phyloP scores from a whole-genome alignment of 305 asterid genomes.

The Ilex paraguariensis region DNA sequence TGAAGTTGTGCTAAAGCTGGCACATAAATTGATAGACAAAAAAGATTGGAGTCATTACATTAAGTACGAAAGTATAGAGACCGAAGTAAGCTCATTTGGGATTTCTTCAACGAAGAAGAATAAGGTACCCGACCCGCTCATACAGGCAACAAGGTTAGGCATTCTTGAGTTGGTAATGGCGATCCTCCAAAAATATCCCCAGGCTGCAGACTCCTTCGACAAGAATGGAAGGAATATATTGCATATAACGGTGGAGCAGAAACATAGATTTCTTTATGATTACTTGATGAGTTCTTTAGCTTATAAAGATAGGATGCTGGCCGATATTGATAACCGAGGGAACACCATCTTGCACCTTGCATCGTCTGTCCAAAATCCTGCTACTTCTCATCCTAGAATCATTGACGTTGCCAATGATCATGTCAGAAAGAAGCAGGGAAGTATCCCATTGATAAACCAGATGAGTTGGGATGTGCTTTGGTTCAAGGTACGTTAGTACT shows the following conservation, averaged over 20 bases:
- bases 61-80: no score
- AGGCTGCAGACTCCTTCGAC: slow-evolving; percentile 9
- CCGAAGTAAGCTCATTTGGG: not conserved
- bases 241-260: slow-evolving; percentile 11
- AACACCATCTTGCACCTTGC: slow-evolving; percentile 15
- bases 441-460: not conserved
- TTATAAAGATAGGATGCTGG: slow-evolving; percentile 6
- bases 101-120: not conserved
- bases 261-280: slow-evolving; percentile 8
- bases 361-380: not conserved
- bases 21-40: slow-evolving; percentile 6
- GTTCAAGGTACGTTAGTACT: slow-evolving; percentile 1
- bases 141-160: slow-evolving; percentile 5
- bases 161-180: slow-evolving; percentile 9
- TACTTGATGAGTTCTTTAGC: slow-evolving; percentile 4
- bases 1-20: slow-evolving; percentile 4
- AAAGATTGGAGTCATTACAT: slow-evolving; percentile 3
- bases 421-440: not conserved
- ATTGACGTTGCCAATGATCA: not conserved
- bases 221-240: slow-evolving; percentile 8
- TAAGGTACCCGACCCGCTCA: not conserved
- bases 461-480: slow-evolving; percentile 16
- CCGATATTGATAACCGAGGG: slow-evolving; percentile 6
- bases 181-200: slow-evolving; percentile 1
- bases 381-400: no score